Evolutionary conservation across 2,329 filamentous ascomycete genomes (phyloP).

Genomic region (Aurifilum marmelostoma): DNA sequence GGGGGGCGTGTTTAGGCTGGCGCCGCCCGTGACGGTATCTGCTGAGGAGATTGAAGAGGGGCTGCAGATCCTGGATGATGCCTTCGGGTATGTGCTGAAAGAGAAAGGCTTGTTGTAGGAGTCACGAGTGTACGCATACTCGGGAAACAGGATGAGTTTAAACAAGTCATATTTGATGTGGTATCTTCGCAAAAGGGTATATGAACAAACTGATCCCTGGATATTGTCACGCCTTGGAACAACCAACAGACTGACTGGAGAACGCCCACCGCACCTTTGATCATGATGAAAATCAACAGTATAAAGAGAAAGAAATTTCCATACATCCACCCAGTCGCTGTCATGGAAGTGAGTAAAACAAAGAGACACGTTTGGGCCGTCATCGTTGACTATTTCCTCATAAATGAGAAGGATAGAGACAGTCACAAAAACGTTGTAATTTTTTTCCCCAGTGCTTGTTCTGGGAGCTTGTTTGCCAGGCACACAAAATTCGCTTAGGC

Average conservation of each 20-base stretch:
- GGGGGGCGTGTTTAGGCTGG: constrained; percentile 54
- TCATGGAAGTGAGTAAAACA: background rate
- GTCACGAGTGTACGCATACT: background rate
- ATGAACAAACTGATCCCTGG: background rate
- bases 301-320: too few species aligned
- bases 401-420: background rate
- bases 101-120: constrained; percentile 6
- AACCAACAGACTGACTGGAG: background rate
- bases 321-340: background rate
- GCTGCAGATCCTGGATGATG: constrained; percentile 53
- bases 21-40: constrained; percentile 54
- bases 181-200: background rate
- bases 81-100: constrained; percentile 42
- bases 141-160: background rate
- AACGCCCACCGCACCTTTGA: background rate
- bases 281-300: background rate
- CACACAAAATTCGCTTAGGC: constrained; percentile 18
- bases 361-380: background rate
- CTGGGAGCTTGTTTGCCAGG: background rate
- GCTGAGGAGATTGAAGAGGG: constrained; percentile 49
- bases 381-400: too few species aligned
- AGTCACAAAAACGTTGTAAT: background rate
- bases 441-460: background rate
- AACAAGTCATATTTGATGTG: background rate
- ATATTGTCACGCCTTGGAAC: background rate